These are phyloP conservation scores for Pueraria montana DNA, from an alignment of 306 rosid genomes.

Conservation along the genomic window DNA sequence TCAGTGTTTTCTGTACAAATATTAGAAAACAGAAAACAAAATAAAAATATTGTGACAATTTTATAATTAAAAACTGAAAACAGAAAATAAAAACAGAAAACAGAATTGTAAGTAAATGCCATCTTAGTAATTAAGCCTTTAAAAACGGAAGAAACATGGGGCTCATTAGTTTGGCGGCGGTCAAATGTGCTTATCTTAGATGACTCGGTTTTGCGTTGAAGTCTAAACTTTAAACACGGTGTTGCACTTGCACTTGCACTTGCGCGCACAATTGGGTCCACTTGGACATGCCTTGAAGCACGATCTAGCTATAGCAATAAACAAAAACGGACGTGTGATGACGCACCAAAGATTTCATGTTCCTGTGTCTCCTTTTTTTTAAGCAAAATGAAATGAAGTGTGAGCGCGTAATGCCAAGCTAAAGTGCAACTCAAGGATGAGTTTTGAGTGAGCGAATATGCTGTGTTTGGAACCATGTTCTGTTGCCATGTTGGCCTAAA, in stretches of 20 bases:
- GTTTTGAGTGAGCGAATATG: no score
- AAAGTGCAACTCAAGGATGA: no score
- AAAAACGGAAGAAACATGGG: neutral
- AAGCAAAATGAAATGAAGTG: neutral
- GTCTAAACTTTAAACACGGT: neutral
- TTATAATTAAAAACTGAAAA: no score
- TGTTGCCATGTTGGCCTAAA: no score
- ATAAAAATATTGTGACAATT: no score
- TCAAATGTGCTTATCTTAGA: constrained; percentile 15
- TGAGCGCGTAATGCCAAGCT: neutral
- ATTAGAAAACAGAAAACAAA: no score
- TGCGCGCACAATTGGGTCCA: neutral
- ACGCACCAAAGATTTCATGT: neutral
- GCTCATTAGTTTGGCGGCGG: constrained; percentile 13
- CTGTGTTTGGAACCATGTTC: no score
- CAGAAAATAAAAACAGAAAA: no score
- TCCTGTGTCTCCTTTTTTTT: no score
- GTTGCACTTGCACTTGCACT: neutral
- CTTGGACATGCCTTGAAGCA: constrained; percentile 15
- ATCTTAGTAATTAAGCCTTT: no score
- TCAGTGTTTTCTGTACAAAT: no score
- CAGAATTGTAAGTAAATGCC: no score
- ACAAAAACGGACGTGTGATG: neutral
- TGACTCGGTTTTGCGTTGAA: neutral
- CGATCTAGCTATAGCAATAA: neutral